Evolutionary conservation across 176 grass and related monocot genomes (phyloP).

Genomic region (Oropetium thomaeum): DNA sequence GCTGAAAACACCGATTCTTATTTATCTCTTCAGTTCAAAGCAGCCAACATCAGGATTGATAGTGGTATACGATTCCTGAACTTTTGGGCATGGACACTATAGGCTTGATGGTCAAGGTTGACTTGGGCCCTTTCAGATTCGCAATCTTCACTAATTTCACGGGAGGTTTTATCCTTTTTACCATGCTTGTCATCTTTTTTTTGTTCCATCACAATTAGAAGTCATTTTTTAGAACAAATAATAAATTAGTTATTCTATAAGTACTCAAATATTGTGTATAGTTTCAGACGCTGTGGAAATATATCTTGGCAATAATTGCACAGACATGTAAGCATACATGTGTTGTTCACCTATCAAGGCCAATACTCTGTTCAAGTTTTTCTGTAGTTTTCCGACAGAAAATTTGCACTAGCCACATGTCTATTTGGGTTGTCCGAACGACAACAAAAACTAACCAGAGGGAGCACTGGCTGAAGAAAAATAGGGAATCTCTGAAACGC

Average conservation of each 20-base stretch:
- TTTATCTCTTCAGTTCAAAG: neutral
- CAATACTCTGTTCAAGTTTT: no score
- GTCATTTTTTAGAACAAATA: neutral
- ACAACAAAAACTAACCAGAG: no score
- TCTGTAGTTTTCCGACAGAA: no score
- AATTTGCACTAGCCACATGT: no score
- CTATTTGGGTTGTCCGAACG: no score
- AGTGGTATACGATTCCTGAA: neutral
- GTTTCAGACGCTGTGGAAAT: neutral
- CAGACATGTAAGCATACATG: neutral
- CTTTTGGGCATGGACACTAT: no score
- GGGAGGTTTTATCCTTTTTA: neutral
- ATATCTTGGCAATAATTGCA: neutral
- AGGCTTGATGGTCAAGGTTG: neutral
- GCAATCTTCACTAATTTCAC: neutral
- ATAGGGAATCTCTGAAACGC: neutral
- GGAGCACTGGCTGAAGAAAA: no score
- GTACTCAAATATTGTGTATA: neutral
- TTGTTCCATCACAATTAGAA: neutral
- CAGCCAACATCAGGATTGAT: neutral
- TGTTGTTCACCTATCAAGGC: neutral
- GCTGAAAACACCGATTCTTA: neutral
- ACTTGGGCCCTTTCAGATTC: neutral
- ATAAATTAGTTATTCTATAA: neutral
- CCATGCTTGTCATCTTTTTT: neutral